Evolutionary conservation across 306 rosid genomes (phyloP).

Genomic region (Pachyrhizus erosus): DNA sequence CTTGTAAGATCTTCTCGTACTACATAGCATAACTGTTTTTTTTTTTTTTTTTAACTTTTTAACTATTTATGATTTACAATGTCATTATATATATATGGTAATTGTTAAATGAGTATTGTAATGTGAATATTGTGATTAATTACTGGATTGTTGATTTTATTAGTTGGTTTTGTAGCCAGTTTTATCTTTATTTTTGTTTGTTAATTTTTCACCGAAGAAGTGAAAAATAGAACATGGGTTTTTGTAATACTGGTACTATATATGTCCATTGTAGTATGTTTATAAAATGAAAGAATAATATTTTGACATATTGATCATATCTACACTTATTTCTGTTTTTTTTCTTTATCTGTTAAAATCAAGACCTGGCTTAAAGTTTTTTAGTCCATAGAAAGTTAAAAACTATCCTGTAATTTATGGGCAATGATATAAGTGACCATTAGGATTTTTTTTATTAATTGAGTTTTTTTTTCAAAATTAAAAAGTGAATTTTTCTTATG

Average conservation of each 20-base stretch:
- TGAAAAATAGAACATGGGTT: background rate
- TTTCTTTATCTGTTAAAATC: background rate
- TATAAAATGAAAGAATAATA: background rate
- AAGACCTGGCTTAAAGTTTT: background rate
- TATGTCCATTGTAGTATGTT: background rate
- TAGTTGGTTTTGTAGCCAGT: background rate
- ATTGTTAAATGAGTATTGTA: background rate
- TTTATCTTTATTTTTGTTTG: background rate
- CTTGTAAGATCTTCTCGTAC: too few relatives aligned
- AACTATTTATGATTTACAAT: background rate
- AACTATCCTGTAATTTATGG: background rate
- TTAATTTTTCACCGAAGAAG: background rate
- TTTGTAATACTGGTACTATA: background rate
- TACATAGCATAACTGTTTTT: too few relatives aligned
- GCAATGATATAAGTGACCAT: background rate
- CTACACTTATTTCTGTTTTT: background rate
- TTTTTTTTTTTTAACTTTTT: background rate
- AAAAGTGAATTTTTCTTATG: background rate
- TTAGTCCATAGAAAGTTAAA: background rate
- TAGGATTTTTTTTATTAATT: background rate
- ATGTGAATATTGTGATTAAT: constrained; percentile 28
- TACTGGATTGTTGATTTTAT: constrained; percentile 21
- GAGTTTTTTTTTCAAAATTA: background rate
- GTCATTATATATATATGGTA: background rate
- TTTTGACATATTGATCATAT: background rate